Evolutionary conservation across 495 filamentous ascomycete genomes (phyloP).

Genomic region (Achaetomiella virescens): DNA sequence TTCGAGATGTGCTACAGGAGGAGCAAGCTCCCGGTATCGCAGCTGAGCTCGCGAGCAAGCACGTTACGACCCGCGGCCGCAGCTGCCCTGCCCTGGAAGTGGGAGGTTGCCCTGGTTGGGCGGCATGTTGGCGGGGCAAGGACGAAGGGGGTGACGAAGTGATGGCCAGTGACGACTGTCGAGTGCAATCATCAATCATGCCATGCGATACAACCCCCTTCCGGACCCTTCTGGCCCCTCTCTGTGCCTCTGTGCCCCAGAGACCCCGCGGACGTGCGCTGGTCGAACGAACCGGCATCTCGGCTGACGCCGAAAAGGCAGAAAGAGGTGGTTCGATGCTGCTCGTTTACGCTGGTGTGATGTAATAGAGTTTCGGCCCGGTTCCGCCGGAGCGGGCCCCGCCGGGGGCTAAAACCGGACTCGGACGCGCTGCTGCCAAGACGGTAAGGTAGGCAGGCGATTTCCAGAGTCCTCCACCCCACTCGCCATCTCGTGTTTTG

Average conservation of each 20-base stretch:
- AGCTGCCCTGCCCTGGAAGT: background rate
- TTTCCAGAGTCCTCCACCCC: too few species aligned
- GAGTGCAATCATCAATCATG: background rate
- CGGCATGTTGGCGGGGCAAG: background rate
- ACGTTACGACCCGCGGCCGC: background rate
- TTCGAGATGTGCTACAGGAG: background rate
- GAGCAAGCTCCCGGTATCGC: background rate
- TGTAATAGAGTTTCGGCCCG: slow-evolving; percentile 13
- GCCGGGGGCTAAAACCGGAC: background rate
- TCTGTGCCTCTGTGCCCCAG: too few species aligned
- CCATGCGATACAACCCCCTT: background rate
- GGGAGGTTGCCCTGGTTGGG: background rate
- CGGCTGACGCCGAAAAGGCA: too few species aligned
- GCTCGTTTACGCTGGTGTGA: slow-evolving; percentile 15
- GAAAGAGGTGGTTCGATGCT: background rate
- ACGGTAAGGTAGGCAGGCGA: too few species aligned
- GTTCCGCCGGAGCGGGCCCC: too few species aligned
- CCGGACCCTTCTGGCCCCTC: too few species aligned
- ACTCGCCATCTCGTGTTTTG: too few species aligned
- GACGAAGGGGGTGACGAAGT: background rate
- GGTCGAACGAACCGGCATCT: too few species aligned
- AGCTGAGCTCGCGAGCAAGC: background rate
- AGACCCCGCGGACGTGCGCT: too few species aligned
- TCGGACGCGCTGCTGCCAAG: background rate
- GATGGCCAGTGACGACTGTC: background rate